Percentiles rank a stretch among this genome's conserved stretches.
phyloP scores from a whole-genome alignment of 2,329 filamentous ascomycete genomes.

The Aspergillus sp. region DNA sequence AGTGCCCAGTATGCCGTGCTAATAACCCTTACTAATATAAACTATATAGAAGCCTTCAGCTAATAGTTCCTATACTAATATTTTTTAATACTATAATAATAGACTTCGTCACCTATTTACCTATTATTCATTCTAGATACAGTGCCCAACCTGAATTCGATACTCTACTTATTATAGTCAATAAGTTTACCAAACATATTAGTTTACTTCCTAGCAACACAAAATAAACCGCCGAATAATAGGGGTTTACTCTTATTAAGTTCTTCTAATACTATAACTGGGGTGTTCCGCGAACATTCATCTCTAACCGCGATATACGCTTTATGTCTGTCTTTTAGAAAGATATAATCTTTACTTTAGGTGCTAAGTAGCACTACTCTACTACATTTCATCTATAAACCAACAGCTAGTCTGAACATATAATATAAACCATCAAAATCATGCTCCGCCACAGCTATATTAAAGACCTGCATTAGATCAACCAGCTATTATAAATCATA shows the following conservation, averaged over 20 bases:
- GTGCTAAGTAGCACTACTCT: neutral
- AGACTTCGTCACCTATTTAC: neutral
- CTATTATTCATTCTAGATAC: neutral
- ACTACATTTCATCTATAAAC: neutral
- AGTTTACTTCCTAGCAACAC: neutral
- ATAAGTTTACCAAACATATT: too few species aligned
- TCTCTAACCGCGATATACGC: too few species aligned
- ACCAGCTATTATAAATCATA: neutral
- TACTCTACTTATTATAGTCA: neutral
- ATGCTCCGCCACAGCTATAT: neutral
- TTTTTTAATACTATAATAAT: neutral
- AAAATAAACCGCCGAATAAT: neutral
- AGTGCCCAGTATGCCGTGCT: neutral
- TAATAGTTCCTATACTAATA: neutral
- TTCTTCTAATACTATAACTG: slow-evolving; percentile 1
- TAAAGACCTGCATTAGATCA: neutral
- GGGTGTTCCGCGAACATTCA: too few species aligned
- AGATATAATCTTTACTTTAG: too few species aligned
- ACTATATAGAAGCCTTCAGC: neutral
- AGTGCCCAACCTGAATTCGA: neutral
- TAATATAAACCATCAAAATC: neutral
- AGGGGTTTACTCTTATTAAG: neutral
- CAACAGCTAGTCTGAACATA: neutral
- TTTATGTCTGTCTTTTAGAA: too few species aligned
- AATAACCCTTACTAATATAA: neutral